These are phyloP conservation scores for Stellera chamaejasme DNA, from an alignment of 345 rosid species.

Conservation along the genomic window DNA sequence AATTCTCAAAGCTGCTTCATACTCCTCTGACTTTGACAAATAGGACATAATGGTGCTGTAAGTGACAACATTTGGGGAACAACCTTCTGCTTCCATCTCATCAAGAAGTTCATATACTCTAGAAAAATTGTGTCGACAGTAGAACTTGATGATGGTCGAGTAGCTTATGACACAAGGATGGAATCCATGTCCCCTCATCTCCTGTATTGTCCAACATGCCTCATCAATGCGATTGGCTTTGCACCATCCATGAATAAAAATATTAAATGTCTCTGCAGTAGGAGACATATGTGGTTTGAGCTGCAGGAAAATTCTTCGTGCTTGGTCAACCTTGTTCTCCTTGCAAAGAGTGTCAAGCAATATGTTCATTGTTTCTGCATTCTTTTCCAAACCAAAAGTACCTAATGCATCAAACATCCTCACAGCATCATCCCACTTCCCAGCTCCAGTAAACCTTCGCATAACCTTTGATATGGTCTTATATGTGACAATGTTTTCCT, in stretches of 20 bases:
- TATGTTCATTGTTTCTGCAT: conserved; percentile 65
- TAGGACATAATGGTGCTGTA: conserved; percentile 61
- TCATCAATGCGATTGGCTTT: conserved; percentile 62
- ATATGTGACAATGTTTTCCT: conserved; percentile 31
- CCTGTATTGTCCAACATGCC: conserved; percentile 82
- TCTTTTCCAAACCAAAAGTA: conserved; percentile 56
- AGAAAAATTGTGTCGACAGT: conserved; percentile 33
- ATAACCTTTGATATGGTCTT: conserved; percentile 58
- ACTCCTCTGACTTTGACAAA: conserved; percentile 44
- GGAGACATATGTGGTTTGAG: conserved; percentile 59
- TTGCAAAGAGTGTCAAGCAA: conserved; percentile 80
- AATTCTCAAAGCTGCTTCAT: conserved; percentile 46
- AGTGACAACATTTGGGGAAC: conserved; percentile 61
- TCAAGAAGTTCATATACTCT: conserved; percentile 58
- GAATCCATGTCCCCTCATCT: conserved; percentile 73
- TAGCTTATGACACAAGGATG: conserved; percentile 69
- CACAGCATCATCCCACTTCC: conserved; percentile 81
- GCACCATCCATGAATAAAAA: conserved; percentile 89
- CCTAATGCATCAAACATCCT: conserved; percentile 48
- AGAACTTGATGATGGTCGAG: conserved; percentile 53
- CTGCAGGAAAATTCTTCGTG: conserved; percentile 44
- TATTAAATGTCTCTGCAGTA: conserved; percentile 61
- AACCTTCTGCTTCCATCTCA: conserved; percentile 57
- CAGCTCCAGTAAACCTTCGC: conserved; percentile 75
- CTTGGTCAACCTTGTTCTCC: conserved; percentile 60